phyloP scores from a whole-genome alignment of 2,329 filamentous ascomycete genomes.

The Seiridium unicorne region DNA sequence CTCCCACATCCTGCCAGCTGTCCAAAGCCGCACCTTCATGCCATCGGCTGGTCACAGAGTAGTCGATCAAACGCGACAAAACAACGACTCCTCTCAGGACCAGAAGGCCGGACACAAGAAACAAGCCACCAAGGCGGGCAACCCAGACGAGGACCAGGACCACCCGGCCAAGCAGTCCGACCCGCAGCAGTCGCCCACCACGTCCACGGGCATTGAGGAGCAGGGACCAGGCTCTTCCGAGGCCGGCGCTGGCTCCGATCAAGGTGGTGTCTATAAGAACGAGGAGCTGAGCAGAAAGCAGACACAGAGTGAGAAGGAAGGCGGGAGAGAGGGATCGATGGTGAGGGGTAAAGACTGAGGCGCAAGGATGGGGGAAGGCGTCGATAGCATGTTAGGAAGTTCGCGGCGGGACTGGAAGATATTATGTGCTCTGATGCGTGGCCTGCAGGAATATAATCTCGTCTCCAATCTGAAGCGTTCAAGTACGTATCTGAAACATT shows the following conservation, averaged over 20 bases:
- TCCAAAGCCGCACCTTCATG: background rate
- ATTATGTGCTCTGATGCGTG: too few relatives aligned
- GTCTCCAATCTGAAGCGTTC: too few relatives aligned
- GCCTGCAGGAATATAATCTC: too few relatives aligned
- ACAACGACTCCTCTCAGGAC: constrained; percentile 13
- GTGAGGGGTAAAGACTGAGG: background rate
- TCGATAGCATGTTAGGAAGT: too few relatives aligned
- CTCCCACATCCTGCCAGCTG: too few relatives aligned
- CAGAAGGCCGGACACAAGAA: constrained; percentile 16
- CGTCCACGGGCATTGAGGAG: constrained; percentile 22
- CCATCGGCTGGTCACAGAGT: background rate
- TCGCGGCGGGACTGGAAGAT: too few relatives aligned
- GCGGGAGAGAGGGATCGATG: background rate
- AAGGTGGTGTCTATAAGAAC: constrained; percentile 9
- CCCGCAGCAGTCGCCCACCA: constrained; percentile 23
- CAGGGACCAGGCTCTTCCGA: constrained; percentile 27
- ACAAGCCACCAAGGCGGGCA: constrained; percentile 12
- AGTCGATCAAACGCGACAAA: constrained; percentile 13
- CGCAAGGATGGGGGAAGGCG: background rate
- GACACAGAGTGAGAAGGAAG: background rate
- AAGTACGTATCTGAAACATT: too few relatives aligned
- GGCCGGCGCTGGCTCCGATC: constrained; percentile 13
- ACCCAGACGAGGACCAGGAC: constrained; percentile 17
- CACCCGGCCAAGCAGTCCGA: constrained; percentile 28
- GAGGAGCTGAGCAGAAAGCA: background rate